Conservation (phyloP, 192 early-diverging fungal species). For the Backusella tuberculispora region DNA sequence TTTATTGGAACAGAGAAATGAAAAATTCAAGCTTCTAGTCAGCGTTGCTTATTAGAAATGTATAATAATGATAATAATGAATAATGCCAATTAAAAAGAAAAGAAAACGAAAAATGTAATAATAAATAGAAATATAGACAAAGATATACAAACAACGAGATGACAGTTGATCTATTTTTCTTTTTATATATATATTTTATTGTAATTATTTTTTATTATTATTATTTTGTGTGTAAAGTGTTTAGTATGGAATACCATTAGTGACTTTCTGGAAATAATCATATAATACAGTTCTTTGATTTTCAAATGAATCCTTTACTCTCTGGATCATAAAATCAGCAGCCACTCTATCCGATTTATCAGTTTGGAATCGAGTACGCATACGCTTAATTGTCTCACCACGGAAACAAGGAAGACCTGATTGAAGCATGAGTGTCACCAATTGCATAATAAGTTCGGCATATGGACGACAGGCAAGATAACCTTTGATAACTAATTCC, state of each 20-base stretch:
- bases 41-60: conserved; percentile 25
- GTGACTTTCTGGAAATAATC: conserved; percentile 85
- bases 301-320: conserved; percentile 92
- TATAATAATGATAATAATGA: conserved; percentile 15
- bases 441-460: conserved; percentile 91
- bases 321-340: conserved; percentile 94
- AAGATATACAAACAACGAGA: neutral
- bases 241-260: conserved; percentile 55
- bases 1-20: neutral
- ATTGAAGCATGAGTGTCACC: conserved; percentile 91
- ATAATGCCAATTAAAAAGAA: neutral
- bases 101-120: neutral
- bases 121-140: neutral
- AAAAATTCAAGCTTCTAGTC: conserved; percentile 7
- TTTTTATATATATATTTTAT: too few relatives aligned
- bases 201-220: neutral
- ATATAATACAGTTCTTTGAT: conserved; percentile 83
- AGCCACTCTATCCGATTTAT: conserved; percentile 86
- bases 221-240: neutral
- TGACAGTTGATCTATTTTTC: too few relatives aligned
- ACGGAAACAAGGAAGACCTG: conserved; percentile 97
- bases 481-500: conserved; percentile 89
- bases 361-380: conserved; percentile 84
- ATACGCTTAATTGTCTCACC: conserved; percentile 91
- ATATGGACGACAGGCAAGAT: conserved; percentile 88